These are phyloP conservation scores for Coleophoma eucalyptorum DNA, from an alignment of 2,329 filamentous ascomycete genomes.

Conservation along the genomic window DNA sequence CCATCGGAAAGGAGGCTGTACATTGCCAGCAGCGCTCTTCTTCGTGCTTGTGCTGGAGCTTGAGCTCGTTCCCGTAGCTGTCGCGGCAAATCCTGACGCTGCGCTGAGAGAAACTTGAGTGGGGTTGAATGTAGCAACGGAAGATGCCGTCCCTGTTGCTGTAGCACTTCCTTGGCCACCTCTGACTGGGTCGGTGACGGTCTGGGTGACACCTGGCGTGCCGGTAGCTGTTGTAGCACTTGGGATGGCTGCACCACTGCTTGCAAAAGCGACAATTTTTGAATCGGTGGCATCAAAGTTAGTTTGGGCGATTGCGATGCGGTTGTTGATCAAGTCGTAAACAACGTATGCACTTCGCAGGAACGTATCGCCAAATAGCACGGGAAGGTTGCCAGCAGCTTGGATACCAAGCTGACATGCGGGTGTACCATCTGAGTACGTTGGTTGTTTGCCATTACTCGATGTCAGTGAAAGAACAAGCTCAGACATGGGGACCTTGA, in stretches of 20 bases:
- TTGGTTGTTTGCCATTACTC: conserved; percentile 20
- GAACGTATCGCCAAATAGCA: conserved; percentile 43
- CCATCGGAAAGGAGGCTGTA: conserved; percentile 22
- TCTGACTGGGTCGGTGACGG: conserved; percentile 1
- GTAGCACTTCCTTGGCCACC: conserved; percentile 4
- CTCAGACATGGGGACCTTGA: conserved; percentile 39
- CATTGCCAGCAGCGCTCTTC: conserved; percentile 18
- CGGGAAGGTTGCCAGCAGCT: conserved; percentile 2
- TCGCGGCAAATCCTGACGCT: conserved; percentile 19
- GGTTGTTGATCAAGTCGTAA: conserved; percentile 44
- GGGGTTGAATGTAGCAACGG: conserved; percentile 19
- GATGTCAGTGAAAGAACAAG: conserved; percentile 30
- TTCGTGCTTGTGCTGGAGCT: conserved; percentile 8
- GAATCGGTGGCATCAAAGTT: conserved; percentile 30
- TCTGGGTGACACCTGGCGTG: conserved; percentile 1
- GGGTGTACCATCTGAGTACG: conserved; percentile 25
- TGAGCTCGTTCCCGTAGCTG: conserved; percentile 1
- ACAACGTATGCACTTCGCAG: conserved; percentile 46
- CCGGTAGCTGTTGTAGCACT: conserved; percentile 5
- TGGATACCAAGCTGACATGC: conserved; percentile 27
- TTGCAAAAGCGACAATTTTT: conserved; percentile 12
- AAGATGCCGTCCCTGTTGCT: conserved; percentile 7
- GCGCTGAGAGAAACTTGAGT: conserved; percentile 21
- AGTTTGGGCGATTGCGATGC: conserved; percentile 41
- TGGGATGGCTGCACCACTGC: conserved; percentile 3